Conservation (phyloP, 805 yeast species). For the Zygoascus biomembranicola region DNA sequence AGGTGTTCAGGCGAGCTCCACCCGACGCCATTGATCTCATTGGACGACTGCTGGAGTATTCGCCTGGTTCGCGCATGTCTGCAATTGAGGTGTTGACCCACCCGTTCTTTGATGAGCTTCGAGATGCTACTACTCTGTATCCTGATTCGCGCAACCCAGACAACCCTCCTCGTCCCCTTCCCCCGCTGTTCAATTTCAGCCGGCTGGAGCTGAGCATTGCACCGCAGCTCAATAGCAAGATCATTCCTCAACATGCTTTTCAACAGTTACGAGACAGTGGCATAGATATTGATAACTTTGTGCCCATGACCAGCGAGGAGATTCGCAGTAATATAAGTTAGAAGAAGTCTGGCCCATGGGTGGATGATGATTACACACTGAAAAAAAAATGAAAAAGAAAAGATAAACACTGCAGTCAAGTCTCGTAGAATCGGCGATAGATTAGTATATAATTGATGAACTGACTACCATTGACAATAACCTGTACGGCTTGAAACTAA, state of each 20-base stretch:
- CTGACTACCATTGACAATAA: too few species aligned
- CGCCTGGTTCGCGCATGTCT: constrained; percentile 73
- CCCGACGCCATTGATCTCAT: constrained; percentile 81
- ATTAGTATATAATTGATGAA: too few species aligned
- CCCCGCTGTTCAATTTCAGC: constrained; percentile 71
- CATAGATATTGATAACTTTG: constrained; percentile 50
- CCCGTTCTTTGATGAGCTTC: constrained; percentile 81
- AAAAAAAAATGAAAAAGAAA: background rate
- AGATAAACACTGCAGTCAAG: background rate
- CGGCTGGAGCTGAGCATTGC: constrained; percentile 46
- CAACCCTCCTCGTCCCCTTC: constrained; percentile 63
- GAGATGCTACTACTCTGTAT: constrained; percentile 38
- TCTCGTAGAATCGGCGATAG: too few species aligned
- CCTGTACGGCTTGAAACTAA: too few species aligned
- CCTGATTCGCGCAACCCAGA: constrained; percentile 44
- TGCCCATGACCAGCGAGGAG: constrained; percentile 35
- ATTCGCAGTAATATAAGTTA: constrained; percentile 8
- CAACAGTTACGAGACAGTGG: constrained; percentile 34
- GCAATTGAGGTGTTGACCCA: constrained; percentile 81
- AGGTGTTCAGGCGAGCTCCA: constrained; percentile 69
- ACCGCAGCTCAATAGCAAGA: constrained; percentile 32
- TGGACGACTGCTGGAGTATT: constrained; percentile 75
- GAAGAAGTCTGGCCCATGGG: background rate
- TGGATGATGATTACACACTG: background rate
- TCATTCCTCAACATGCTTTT: constrained; percentile 33